Evolutionary conservation across 179 eudicot species (phyloP).

Genomic region (Corrigiola litoralis): DNA sequence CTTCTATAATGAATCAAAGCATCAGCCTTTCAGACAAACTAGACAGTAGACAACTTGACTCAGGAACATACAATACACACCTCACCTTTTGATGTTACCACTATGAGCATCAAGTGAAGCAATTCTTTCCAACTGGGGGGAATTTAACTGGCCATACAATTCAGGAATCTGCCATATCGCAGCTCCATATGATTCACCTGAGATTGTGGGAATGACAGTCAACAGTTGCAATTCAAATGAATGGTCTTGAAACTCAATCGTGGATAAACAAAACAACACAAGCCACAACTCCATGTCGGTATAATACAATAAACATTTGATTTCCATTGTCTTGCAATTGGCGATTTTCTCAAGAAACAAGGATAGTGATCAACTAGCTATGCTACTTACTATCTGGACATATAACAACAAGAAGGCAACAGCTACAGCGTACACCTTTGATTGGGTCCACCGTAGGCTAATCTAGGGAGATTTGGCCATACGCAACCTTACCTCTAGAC

Average conservation of each 20-base stretch:
- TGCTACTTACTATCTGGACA: no score
- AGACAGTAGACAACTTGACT: background rate
- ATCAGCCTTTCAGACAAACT: no score
- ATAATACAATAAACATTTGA: background rate
- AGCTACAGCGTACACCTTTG: no score
- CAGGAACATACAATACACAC: slow-evolving; percentile 7
- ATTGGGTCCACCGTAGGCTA: no score
- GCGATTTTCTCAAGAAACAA: no score
- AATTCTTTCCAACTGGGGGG: slow-evolving; percentile 83
- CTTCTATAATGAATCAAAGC: no score
- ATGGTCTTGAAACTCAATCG: background rate
- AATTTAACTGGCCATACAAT: slow-evolving; percentile 85
- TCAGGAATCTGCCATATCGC: slow-evolving; percentile 98
- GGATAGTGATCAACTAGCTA: no score
- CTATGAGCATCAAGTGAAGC: slow-evolving; percentile 76
- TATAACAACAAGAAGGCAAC: no score
- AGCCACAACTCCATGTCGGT: background rate
- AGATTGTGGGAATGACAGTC: slow-evolving; percentile 5
- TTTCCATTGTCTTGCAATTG: no score
- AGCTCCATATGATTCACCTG: slow-evolving; percentile 94
- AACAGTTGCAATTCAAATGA: slow-evolving; percentile 2
- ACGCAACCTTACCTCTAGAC: no score
- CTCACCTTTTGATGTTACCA: slow-evolving; percentile 74
- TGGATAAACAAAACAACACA: background rate
- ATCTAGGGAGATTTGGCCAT: no score